phyloP scores from a whole-genome alignment of 163 green algal species.

The Chlamydomonas reinhardtii region DNA sequence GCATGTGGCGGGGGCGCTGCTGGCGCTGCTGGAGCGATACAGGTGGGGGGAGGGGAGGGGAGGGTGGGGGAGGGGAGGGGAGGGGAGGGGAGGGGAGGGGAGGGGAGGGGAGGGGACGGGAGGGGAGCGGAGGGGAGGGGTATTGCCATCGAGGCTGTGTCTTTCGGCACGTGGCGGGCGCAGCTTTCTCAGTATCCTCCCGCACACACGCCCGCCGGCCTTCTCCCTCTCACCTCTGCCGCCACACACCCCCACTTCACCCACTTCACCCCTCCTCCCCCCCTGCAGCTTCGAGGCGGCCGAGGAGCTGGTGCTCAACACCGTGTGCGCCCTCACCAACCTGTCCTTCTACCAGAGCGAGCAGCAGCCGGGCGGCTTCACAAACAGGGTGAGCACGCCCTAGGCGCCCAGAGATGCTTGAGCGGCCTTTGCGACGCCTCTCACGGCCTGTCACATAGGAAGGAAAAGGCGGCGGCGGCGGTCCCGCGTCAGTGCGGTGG shows the following conservation, averaged over 20 bases:
- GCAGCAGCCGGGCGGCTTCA: background rate
- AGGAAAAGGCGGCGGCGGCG: too few relatives aligned
- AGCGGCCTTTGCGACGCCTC: too few relatives aligned
- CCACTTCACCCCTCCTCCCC: too few relatives aligned
- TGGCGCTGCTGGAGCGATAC: slow-evolving; percentile 35
- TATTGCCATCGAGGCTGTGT: too few relatives aligned
- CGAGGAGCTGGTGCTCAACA: slow-evolving; percentile 76
- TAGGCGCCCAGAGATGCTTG: too few relatives aligned
- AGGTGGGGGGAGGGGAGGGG: background rate
- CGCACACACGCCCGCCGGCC: background rate
- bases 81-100: too few relatives aligned
- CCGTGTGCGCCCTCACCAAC: slow-evolving; percentile 70
- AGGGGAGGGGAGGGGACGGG: background rate
- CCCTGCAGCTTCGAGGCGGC: slow-evolving; percentile 18
- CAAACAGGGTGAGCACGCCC: slow-evolving; percentile 51
- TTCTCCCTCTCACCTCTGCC: background rate
- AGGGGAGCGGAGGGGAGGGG: background rate
- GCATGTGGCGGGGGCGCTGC: slow-evolving; percentile 36
- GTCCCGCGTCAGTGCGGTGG: too few relatives aligned
- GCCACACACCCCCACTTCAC: too few relatives aligned
- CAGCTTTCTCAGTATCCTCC: too few relatives aligned
- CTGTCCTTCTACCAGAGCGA: slow-evolving; percentile 67
- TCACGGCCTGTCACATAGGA: too few relatives aligned
- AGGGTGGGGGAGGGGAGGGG: too few relatives aligned
- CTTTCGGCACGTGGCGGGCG: too few relatives aligned